A percentile compares a stretch with the other conserved stretches of the same genome.
Conservation (phyloP, 2,329 filamentous ascomycete species). For the Neospermospora avenae region DNA sequence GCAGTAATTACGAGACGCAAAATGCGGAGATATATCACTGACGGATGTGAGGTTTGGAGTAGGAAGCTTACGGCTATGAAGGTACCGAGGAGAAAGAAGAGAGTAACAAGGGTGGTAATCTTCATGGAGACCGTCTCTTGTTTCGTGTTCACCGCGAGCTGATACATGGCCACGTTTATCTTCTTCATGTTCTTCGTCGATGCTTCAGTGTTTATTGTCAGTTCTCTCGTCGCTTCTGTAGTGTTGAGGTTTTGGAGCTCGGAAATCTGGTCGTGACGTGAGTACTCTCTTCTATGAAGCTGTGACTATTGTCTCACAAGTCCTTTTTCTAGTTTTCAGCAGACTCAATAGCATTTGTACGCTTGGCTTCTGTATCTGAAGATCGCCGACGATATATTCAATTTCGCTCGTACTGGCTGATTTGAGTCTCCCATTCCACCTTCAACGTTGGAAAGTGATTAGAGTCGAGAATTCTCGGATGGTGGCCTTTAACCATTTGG, state of each 20-base stretch:
- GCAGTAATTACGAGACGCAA: not conserved
- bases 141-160: constrained; percentile 37
- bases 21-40: not conserved
- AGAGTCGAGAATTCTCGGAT: constrained; percentile 12
- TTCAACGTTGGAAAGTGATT: constrained; percentile 14
- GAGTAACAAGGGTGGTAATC: constrained; percentile 41
- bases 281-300: constrained; percentile 1
- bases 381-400: constrained; percentile 22
- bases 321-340: constrained; percentile 24
- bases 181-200: constrained; percentile 24
- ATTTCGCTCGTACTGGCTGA: constrained; percentile 26
- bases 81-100: constrained; percentile 43
- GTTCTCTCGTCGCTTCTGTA: constrained; percentile 33
- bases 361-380: constrained; percentile 28
- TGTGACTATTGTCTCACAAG: constrained; percentile 8
- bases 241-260: constrained; percentile 37
- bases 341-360: constrained; percentile 24
- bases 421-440: not conserved
- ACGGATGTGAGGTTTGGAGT: not conserved
- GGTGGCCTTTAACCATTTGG: constrained; percentile 23
- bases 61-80: constrained; percentile 39
- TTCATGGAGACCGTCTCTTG: constrained; percentile 42
- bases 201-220: constrained; percentile 28
- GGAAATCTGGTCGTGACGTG: constrained; percentile 28
- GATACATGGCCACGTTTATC: constrained; percentile 33